A percentile compares a stretch with the other conserved stretches of the same genome.
Evolutionary conservation across 139 green algal species (phyloP).

Genomic region (Picochlorum sp.): DNA sequence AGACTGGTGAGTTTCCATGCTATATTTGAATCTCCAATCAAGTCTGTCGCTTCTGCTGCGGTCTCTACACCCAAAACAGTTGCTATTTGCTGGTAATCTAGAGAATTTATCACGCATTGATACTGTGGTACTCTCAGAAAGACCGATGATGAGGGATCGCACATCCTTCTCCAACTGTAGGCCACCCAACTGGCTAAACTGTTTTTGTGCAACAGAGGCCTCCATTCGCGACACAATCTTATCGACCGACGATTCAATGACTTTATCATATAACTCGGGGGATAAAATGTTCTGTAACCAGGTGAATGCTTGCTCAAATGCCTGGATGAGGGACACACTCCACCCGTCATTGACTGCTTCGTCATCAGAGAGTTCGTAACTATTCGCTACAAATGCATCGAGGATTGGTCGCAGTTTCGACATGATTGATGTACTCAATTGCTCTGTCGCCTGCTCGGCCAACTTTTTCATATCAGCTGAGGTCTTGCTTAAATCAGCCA

Average conservation of each 20-base stretch:
- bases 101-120: constrained; percentile 91
- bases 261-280: constrained; percentile 54
- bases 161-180: constrained; percentile 86
- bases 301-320: constrained; percentile 39
- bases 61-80: constrained; percentile 78
- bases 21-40: constrained; percentile 65
- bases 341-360: constrained; percentile 62
- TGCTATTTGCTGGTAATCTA: constrained; percentile 71
- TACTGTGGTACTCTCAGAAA: constrained; percentile 61
- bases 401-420: constrained; percentile 48
- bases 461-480: constrained; percentile 52
- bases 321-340: constrained; percentile 56
- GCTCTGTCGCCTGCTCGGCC: constrained; percentile 48
- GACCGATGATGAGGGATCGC: constrained; percentile 50
- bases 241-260: constrained; percentile 67
- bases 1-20: constrained; percentile 71
- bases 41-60: constrained; percentile 70
- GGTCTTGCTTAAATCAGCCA: constrained; percentile 78
- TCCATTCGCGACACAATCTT: constrained; percentile 68
- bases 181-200: constrained; percentile 90
- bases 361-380: constrained; percentile 68
- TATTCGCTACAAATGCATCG: constrained; percentile 51
- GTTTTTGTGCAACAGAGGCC: constrained; percentile 66
- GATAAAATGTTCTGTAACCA: constrained; percentile 72
- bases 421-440: constrained; percentile 58